phyloP scores from a whole-genome alignment of 805 yeast genomes.

The Clavispora fructus region DNA sequence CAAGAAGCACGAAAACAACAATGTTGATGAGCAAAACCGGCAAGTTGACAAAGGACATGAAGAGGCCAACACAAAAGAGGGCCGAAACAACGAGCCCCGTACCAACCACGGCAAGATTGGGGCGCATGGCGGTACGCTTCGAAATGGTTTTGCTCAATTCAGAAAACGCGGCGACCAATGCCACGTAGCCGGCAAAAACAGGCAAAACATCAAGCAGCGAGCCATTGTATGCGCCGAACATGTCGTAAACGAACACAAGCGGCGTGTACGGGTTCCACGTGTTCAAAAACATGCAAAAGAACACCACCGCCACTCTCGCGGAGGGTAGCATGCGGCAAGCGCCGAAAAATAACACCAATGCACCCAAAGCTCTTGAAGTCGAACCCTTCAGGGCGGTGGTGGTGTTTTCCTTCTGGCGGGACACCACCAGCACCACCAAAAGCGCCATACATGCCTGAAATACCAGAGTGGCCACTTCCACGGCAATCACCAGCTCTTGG shows the following conservation, averaged over 20 bases:
- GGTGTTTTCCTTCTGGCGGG: neutral
- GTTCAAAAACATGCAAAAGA: conserved; percentile 26
- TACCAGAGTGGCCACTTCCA: conserved; percentile 12
- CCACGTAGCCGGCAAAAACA: conserved; percentile 15
- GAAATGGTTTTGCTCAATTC: conserved; percentile 3
- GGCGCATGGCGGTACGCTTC: neutral
- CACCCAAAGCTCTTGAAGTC: conserved; percentile 8
- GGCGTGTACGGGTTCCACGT: conserved; percentile 27
- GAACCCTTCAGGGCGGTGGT: conserved; percentile 3
- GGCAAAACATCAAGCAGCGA: neutral
- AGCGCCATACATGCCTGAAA: conserved; percentile 19
- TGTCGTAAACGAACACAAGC: conserved; percentile 22
- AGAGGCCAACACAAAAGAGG: conserved; percentile 1
- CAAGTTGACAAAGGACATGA: conserved; percentile 1
- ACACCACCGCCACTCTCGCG: conserved; percentile 21
- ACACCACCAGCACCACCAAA: conserved; percentile 12
- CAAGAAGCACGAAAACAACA: conserved; percentile 9
- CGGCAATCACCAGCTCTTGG: conserved; percentile 1
- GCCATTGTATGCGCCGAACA: conserved; percentile 6
- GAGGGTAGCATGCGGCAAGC: conserved; percentile 21
- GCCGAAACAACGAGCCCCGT: neutral
- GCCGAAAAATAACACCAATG: conserved; percentile 17
- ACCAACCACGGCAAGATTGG: neutral
- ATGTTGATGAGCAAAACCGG: conserved; percentile 10
- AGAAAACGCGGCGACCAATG: conserved; percentile 14